Evolutionary conservation across 345 rosid species (phyloP).

Genomic region (Ricinus communis): DNA sequence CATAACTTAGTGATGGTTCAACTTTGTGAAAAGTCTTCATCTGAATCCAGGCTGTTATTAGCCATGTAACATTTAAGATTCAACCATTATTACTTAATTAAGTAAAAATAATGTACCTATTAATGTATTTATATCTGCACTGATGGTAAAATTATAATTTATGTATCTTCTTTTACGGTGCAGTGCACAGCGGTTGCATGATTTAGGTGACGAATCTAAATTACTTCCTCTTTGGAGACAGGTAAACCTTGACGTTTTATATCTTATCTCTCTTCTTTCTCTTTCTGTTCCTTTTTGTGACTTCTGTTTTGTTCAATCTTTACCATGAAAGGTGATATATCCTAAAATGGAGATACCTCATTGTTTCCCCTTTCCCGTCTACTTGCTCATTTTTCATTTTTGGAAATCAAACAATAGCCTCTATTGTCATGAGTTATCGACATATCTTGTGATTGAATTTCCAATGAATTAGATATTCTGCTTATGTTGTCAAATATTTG

Average conservation of each 20-base stretch:
- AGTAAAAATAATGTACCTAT: background rate
- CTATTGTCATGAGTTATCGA: background rate
- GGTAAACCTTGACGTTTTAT: constrained; percentile 42
- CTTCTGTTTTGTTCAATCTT: background rate
- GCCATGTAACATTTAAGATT: background rate
- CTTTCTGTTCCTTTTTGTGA: background rate
- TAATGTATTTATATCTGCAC: background rate
- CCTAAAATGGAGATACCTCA: background rate
- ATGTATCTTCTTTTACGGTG: constrained; percentile 12
- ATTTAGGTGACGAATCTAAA: constrained; percentile 90
- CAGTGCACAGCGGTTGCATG: constrained; percentile 86
- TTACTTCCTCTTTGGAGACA: constrained; percentile 99
- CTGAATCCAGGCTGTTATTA: background rate
- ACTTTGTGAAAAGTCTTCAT: background rate
- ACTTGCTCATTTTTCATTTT: background rate
- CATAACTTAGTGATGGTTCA: background rate
- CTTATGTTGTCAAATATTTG: constrained; percentile 23
- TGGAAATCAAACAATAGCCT: background rate
- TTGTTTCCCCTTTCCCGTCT: background rate
- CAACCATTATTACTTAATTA: constrained; percentile 9
- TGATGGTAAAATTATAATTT: background rate
- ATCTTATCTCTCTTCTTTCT: background rate
- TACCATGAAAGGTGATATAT: background rate
- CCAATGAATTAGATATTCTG: constrained; percentile 6
- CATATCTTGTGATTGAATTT: constrained; percentile 14